Evolutionary conservation across 176 grass and related monocot genomes (phyloP).

Genomic region (Oryza rufipogon): DNA sequence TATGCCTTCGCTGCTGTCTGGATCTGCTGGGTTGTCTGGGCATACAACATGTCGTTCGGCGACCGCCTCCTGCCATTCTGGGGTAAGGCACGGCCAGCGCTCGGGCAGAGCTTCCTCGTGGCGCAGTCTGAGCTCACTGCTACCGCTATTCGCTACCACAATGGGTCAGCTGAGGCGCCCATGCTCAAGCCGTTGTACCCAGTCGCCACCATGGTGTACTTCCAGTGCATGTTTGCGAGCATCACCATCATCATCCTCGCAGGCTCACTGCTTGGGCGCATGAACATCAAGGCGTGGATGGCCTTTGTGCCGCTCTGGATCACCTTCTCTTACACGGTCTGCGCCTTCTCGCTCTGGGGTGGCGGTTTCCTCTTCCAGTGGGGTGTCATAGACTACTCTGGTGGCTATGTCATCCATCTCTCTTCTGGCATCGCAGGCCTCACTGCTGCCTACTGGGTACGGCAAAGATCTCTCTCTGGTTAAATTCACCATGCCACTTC

Average conservation of each 20-base stretch:
- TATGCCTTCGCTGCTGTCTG: conserved; percentile 76
- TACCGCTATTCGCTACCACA: conserved; percentile 27
- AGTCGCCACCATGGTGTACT: conserved; percentile 64
- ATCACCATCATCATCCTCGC: conserved; percentile 72
- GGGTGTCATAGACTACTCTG: conserved; percentile 78
- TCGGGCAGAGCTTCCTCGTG: conserved; percentile 59
- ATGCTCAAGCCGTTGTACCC: conserved; percentile 55
- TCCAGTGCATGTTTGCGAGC: conserved; percentile 65
- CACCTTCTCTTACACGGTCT: conserved; percentile 64
- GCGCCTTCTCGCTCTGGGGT: conserved; percentile 70
- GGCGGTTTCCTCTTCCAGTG: conserved; percentile 78
- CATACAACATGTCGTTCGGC: conserved; percentile 67
- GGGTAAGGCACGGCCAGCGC: conserved; percentile 49
- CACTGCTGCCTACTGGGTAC: conserved; percentile 78
- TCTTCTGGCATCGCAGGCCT: conserved; percentile 60
- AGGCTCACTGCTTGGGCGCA: conserved; percentile 61
- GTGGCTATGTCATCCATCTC: conserved; percentile 76
- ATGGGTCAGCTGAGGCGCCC: neutral
- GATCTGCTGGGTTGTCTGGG: conserved; percentile 65
- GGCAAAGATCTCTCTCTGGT: neutral
- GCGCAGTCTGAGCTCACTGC: conserved; percentile 47
- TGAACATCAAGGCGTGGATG: conserved; percentile 86
- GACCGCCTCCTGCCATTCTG: conserved; percentile 74
- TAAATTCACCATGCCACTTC: neutral
- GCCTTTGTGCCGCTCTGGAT: conserved; percentile 75